Conservation (phyloP, 2,329 filamentous ascomycete species). For the Sporothrix inflata region DNA sequence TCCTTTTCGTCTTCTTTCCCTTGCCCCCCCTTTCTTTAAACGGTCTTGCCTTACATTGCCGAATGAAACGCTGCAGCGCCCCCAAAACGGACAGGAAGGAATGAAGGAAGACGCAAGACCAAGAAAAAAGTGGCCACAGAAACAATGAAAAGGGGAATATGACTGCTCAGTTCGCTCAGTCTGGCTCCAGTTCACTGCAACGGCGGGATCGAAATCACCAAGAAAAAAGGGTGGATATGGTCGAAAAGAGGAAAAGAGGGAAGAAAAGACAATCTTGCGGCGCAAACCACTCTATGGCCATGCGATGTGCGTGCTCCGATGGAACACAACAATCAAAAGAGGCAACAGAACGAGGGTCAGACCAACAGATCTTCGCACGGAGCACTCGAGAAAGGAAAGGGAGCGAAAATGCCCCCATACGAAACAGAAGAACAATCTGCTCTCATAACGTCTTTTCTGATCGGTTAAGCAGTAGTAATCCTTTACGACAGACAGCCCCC, state of each 20-base stretch:
- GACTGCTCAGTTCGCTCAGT: neutral
- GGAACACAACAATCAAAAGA: slow-evolving; percentile 4
- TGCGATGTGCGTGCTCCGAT: neutral
- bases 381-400: neutral
- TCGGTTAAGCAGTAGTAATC: neutral
- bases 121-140: neutral
- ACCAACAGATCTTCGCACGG: neutral
- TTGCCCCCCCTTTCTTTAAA: neutral
- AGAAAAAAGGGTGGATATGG: neutral
- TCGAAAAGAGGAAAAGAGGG: neutral
- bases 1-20: neutral
- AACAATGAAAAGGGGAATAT: slow-evolving; percentile 2
- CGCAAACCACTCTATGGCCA: neutral
- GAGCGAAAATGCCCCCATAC: neutral
- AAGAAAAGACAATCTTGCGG: neutral
- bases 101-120: neutral
- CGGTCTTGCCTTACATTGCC: slow-evolving; percentile 17
- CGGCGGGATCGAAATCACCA: slow-evolving; percentile 15
- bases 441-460: neutral
- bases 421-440: neutral
- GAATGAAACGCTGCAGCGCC: slow-evolving; percentile 26
- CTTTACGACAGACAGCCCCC: neutral
- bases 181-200: slow-evolving; percentile 13
- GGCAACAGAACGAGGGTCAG: neutral
- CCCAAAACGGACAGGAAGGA: slow-evolving; percentile 13